These are phyloP conservation scores for Termitomyces sp. DNA, from an alignment of 768 basidiomycete species.

Conservation along the genomic window DNA sequence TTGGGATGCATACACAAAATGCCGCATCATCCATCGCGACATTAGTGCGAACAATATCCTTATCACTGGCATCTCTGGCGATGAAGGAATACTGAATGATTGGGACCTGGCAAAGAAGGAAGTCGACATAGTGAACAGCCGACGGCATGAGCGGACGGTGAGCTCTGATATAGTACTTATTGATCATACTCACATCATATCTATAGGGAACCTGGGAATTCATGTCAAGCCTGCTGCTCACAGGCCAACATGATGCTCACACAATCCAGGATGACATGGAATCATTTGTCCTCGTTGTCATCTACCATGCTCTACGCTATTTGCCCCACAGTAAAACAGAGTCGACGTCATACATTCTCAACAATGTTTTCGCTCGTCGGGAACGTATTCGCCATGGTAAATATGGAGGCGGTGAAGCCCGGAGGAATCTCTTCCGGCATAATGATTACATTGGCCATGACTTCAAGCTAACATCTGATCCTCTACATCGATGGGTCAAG, in stretches of 20 bases:
- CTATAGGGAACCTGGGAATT: conserved; percentile 3
- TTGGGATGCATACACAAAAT: conserved; percentile 5
- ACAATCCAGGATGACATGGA: too few relatives aligned
- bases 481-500: not conserved
- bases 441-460: not conserved
- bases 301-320: too few relatives aligned
- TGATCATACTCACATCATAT: not conserved
- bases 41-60: conserved; percentile 8
- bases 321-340: too few relatives aligned
- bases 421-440: not conserved
- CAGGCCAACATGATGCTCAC: too few relatives aligned
- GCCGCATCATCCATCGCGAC: conserved; percentile 8
- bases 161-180: not conserved
- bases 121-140: not conserved
- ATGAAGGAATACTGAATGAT: too few relatives aligned
- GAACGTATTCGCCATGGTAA: not conserved
- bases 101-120: conserved; percentile 11
- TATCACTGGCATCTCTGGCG: too few relatives aligned
- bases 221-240: too few relatives aligned
- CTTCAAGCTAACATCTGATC: too few relatives aligned
- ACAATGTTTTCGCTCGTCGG: not conserved
- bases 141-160: conserved; percentile 6
- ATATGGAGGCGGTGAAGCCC: not conserved
- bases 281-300: too few relatives aligned
- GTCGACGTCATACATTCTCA: too few relatives aligned